These are phyloP conservation scores for Populus nigra DNA, from an alignment of 345 rosid species.

Conservation along the genomic window DNA sequence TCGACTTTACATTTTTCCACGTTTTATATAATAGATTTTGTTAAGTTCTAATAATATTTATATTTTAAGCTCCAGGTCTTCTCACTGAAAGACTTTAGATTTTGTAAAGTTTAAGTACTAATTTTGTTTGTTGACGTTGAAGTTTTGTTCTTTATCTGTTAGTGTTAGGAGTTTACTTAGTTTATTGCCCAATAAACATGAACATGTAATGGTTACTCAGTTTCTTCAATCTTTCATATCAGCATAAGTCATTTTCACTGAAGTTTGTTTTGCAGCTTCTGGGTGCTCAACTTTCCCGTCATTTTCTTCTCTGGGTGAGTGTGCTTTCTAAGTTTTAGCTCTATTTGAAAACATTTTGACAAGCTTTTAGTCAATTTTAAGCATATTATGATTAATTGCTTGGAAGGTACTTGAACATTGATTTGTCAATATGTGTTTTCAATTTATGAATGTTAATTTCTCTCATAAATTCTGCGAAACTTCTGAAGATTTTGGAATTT, in stretches of 20 bases:
- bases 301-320: background rate
- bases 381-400: background rate
- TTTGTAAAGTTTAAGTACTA: background rate
- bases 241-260: background rate
- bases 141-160: background rate
- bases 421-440: background rate
- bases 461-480: background rate
- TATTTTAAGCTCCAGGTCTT: background rate
- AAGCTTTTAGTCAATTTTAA: background rate
- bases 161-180: background rate
- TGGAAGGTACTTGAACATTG: background rate
- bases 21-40: background rate
- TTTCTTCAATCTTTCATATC: slow-evolving; percentile 1
- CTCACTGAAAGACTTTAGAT: background rate
- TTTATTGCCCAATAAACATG: background rate
- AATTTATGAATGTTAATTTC: background rate
- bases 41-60: background rate
- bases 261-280: background rate
- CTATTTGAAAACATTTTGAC: background rate
- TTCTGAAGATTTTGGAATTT: background rate
- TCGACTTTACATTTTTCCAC: background rate
- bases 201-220: background rate
- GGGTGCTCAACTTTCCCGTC: background rate
- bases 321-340: background rate
- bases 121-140: background rate